Conservation (phyloP, 768 basidiomycete genomes). For the Russula abietina region DNA sequence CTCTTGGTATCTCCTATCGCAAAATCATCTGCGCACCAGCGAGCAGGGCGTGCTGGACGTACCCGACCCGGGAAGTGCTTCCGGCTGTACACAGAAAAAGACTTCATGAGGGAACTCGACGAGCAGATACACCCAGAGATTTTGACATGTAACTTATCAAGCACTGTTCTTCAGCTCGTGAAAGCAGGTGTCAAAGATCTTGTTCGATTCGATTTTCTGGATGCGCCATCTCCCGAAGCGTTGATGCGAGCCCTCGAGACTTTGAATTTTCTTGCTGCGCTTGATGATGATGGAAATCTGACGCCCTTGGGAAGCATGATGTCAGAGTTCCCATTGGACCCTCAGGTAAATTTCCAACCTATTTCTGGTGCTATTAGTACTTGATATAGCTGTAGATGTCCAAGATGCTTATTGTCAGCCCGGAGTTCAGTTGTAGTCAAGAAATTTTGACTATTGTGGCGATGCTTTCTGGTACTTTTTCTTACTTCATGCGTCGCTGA, state of each 20-base stretch:
- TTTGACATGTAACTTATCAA: slow-evolving; percentile 85
- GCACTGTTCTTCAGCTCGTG: slow-evolving; percentile 86
- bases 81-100: slow-evolving; percentile 92
- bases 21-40: slow-evolving; percentile 92
- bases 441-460: slow-evolving; percentile 93
- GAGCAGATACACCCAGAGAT: slow-evolving; percentile 98
- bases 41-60: slow-evolving; percentile 93
- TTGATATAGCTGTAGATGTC: slow-evolving; percentile 50
- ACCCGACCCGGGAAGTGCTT: slow-evolving; percentile 98
- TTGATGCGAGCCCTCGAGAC: slow-evolving; percentile 95
- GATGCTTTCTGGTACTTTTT: slow-evolving; percentile 81
- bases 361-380: not conserved
- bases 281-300: slow-evolving; percentile 90
- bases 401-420: slow-evolving; percentile 89
- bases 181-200: slow-evolving; percentile 95
- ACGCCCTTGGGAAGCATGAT: slow-evolving; percentile 83
- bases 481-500: not conserved
- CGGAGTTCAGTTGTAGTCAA: slow-evolving; percentile 93
- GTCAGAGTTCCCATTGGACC: slow-evolving; percentile 99
- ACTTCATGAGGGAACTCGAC: slow-evolving; percentile 92
- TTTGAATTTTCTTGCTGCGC: slow-evolving; percentile 83
- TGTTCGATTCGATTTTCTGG: slow-evolving; percentile 82
- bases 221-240: slow-evolving; percentile 92
- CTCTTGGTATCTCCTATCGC: slow-evolving; percentile 92
- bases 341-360: slow-evolving; percentile 50